Percentiles rank a stretch among this genome's conserved stretches.
Evolutionary conservation across 202 grass and related monocot genomes (phyloP).

Genomic region (Elaeis oleifera): DNA sequence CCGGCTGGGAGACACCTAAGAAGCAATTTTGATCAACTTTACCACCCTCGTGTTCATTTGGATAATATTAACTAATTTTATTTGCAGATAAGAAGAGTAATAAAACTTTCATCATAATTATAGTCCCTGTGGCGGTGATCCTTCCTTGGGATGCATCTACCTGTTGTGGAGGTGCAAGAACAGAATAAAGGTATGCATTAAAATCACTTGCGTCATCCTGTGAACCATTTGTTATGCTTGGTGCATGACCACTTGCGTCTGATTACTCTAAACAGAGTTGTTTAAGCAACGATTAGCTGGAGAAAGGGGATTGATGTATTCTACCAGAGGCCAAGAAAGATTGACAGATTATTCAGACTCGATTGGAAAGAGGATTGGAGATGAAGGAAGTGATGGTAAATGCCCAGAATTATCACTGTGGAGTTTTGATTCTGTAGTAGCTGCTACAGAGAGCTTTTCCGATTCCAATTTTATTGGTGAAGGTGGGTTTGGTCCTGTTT

Average conservation of each 20-base stretch:
- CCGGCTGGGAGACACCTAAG: too few relatives aligned
- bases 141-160: constrained; percentile 19
- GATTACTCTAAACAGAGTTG: too few relatives aligned
- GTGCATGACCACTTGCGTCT: too few relatives aligned
- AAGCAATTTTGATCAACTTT: too few relatives aligned
- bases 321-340: not conserved
- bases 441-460: constrained; percentile 2
- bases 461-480: constrained; percentile 9
- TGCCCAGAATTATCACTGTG: constrained; percentile 5
- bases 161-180: constrained; percentile 41
- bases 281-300: too few relatives aligned
- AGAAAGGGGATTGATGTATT: too few relatives aligned
- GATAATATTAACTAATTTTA: too few relatives aligned
- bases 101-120: not conserved
- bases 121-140: constrained; percentile 3
- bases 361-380: not conserved
- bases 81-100: constrained; percentile 6
- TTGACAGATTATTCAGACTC: not conserved
- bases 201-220: too few relatives aligned
- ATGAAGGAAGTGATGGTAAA: not conserved
- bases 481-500: constrained; percentile 19
- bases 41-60: too few relatives aligned
- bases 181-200: constrained; percentile 36
- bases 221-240: too few relatives aligned
- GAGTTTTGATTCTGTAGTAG: constrained; percentile 9